These are phyloP conservation scores for Pelargonium cotyledonis DNA, from an alignment of 441 rosid genomes.

Conservation along the genomic window DNA sequence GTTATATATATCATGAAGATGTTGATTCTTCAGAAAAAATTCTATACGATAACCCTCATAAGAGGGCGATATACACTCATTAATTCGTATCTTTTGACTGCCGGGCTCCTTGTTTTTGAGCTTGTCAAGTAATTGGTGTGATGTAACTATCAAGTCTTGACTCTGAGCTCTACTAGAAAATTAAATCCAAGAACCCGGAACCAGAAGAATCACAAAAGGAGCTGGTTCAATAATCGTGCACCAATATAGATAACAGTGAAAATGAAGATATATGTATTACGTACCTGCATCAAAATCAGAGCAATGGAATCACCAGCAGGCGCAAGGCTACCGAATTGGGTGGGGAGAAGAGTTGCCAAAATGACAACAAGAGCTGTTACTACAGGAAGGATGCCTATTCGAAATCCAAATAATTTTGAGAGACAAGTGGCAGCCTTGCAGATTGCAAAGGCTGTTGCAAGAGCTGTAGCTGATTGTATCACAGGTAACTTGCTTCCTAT, in stretches of 20 bases:
- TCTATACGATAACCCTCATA: too few relatives aligned
- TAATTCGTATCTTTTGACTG: too few relatives aligned
- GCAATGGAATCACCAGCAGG: conserved; percentile 54
- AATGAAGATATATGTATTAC: conserved; percentile 23
- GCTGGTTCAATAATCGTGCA: too few relatives aligned
- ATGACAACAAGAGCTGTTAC: conserved; percentile 52
- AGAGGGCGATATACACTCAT: too few relatives aligned
- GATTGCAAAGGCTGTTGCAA: conserved; percentile 52
- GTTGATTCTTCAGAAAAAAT: too few relatives aligned
- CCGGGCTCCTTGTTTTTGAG: too few relatives aligned
- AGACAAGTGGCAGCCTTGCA: conserved; percentile 52
- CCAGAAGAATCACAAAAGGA: neutral
- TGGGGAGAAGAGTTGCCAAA: conserved; percentile 59
- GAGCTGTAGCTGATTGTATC: conserved; percentile 45
- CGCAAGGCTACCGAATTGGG: conserved; percentile 43
- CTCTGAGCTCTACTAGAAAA: neutral
- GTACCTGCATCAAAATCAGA: conserved; percentile 51
- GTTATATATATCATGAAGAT: too few relatives aligned
- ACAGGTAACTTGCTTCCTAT: conserved; percentile 37
- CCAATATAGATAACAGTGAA: conserved; percentile 1
- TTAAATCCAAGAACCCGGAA: neutral
- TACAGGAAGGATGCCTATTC: conserved; percentile 61
- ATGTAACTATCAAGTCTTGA: neutral
- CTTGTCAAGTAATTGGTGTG: too few relatives aligned
- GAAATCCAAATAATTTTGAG: conserved; percentile 38